Conservation (phyloP, 495 filamentous ascomycete genomes). For the Aspergillus ostianus region DNA sequence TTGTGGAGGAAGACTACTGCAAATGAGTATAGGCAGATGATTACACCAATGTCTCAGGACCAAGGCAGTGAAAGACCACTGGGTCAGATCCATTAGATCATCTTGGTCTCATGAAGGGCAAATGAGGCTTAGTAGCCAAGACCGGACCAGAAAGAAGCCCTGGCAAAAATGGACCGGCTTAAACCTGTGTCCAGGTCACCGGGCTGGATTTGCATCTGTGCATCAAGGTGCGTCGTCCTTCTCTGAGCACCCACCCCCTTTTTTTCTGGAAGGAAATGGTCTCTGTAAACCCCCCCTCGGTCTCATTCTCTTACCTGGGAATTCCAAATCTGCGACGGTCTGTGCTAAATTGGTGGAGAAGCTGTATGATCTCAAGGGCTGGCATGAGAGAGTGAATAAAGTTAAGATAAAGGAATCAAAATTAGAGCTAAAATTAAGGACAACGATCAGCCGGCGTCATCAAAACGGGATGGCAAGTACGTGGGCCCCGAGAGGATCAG, state of each 20-base stretch:
- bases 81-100: conserved; percentile 11
- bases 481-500: conserved; percentile 7
- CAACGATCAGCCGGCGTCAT: background rate
- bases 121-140: conserved; percentile 14
- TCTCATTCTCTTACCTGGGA: background rate
- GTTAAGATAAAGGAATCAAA: background rate
- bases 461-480: conserved; percentile 1
- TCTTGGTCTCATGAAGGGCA: conserved; percentile 6
- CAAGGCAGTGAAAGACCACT: conserved; percentile 2
- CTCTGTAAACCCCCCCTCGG: background rate
- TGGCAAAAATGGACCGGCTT: conserved; percentile 14
- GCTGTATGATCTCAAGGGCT: background rate
- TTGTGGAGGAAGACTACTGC: conserved; percentile 1
- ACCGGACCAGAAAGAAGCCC: conserved; percentile 7
- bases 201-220: conserved; percentile 13
- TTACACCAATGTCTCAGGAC: conserved; percentile 3
- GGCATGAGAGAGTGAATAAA: background rate
- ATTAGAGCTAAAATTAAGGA: background rate
- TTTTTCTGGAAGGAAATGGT: background rate
- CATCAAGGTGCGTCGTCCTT: conserved; percentile 8
- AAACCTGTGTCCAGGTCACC: conserved; percentile 15
- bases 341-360: background rate
- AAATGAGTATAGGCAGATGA: conserved; percentile 17
- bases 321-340: background rate
- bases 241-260: conserved; percentile 4